Evolutionary conservation across 148 eudicot species (phyloP), one percentile per base, ranked within the genome.

Genomic region (Diospyros lotus): DNA sequence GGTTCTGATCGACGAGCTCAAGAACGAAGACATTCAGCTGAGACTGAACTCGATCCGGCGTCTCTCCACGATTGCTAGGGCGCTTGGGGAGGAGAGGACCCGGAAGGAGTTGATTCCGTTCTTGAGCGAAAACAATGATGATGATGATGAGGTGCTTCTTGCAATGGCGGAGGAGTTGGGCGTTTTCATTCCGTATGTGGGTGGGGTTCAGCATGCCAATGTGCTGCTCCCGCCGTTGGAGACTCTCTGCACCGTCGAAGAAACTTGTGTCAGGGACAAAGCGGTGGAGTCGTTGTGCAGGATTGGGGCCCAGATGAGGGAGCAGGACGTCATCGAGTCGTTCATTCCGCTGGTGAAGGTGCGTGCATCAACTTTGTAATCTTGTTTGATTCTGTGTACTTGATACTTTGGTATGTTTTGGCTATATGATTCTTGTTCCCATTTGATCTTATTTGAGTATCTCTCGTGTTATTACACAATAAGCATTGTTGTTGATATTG

Each of bases 111-210:
- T 93, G 76, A 95, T 95, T 42, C 99, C 99, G 3, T 95, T 95
- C 78, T 70, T 95, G 69, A 87, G 91, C 9, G 99, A 95, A 84
- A 95, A 93, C 88, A 95, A 93, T 74, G 99, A 95, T 54, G 99
- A 95, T 5, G 98, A 95, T 18, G 99, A 95, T 46, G 99, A 95
- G 82, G 99, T 95, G 70, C 94, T 95, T 80, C 97, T 95, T 63
- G 94, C 98, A 2, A 91, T 95, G 97, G 99, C 98, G 0, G 99
- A 95, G 76, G 99, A 95, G 67, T 81, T 95, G 89, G 99, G 99
- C 9, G 96, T 91, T 8, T 95, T 95, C 78, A 91, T 90, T 68
- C 99, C 99, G 0, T 95, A 92, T 75, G 89, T 95, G 78, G 99
- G 99, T 4, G 99, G 99, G 60, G 89, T 87, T 60, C 94, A 95